Conservation (phyloP, 192 early-diverging fungal genomes). For the Geranomyces variabilis region DNA sequence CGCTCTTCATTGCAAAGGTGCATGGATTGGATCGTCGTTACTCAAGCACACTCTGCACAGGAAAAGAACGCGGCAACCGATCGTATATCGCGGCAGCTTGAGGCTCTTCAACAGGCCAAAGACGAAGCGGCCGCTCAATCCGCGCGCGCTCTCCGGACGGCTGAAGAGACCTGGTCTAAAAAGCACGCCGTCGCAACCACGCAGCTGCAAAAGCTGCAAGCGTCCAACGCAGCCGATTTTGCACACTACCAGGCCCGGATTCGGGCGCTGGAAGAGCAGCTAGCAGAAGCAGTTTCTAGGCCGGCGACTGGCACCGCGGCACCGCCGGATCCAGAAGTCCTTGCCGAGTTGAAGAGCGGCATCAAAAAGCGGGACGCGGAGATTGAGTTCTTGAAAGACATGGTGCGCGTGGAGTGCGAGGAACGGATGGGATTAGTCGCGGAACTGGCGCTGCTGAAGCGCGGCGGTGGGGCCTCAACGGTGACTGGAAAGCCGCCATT, state of each 20-base stretch:
- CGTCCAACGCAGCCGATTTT: constrained; percentile 30
- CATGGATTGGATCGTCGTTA: no score
- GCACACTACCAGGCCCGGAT: constrained; percentile 35
- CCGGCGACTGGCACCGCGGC: constrained; percentile 2
- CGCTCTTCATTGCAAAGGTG: background rate
- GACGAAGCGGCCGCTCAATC: constrained; percentile 8
- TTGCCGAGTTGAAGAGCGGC: constrained; percentile 27
- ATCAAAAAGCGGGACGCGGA: constrained; percentile 46
- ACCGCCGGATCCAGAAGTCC: constrained; percentile 2
- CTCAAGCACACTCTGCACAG: no score
- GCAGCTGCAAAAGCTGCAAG: background rate
- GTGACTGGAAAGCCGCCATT: background rate
- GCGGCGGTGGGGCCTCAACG: constrained; percentile 5
- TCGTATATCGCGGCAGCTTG: constrained; percentile 11
- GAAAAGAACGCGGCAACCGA: constrained; percentile 17
- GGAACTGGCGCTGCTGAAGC: constrained; percentile 29
- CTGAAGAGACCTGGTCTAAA: constrained; percentile 28
- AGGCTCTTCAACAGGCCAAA: constrained; percentile 26
- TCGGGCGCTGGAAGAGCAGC: constrained; percentile 32
- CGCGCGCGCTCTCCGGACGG: background rate
- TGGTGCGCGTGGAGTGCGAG: constrained; percentile 56
- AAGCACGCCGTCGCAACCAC: constrained; percentile 30
- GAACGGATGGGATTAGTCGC: constrained; percentile 57
- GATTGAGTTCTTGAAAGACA: constrained; percentile 57
- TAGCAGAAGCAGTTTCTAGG: constrained; percentile 15